These are phyloP conservation scores for Asterophora lycoperdoides DNA, from an alignment of 768 basidiomycete genomes.

Conservation along the genomic window DNA sequence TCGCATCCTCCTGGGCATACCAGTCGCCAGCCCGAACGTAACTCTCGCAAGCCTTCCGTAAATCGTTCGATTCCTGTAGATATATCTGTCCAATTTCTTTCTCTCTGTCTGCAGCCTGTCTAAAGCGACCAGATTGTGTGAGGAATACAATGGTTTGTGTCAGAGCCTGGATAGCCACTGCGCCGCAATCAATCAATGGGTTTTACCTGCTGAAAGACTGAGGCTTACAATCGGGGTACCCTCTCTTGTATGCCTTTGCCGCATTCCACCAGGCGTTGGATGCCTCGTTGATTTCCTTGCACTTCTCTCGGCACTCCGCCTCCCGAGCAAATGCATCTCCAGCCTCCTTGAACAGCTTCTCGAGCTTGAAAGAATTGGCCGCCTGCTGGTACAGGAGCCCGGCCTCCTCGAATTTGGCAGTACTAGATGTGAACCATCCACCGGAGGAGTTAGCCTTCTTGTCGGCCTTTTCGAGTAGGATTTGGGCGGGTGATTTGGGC, in stretches of 20 bases:
- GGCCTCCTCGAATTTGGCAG: constrained; percentile 89
- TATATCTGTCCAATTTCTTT: constrained; percentile 96
- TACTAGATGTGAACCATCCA: constrained; percentile 85
- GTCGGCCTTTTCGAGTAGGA: constrained; percentile 80
- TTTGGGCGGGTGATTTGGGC: constrained; percentile 73
- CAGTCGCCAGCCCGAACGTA: constrained; percentile 91
- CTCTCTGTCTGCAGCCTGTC: constrained; percentile 97
- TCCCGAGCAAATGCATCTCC: constrained; percentile 92
- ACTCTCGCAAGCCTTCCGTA: constrained; percentile 86
- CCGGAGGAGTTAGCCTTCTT: constrained; percentile 83
- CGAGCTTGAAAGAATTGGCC: constrained; percentile 89
- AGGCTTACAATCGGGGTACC: constrained; percentile 73
- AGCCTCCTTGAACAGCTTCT: constrained; percentile 87
- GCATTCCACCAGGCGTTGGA: constrained; percentile 99
- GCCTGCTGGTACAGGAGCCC: constrained; percentile 95
- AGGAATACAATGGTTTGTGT: constrained; percentile 81
- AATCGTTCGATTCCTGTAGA: constrained; percentile 75
- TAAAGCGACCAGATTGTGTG: constrained; percentile 81
- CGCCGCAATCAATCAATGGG: constrained; percentile 14
- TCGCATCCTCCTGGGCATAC: constrained; percentile 97
- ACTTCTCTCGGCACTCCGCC: constrained; percentile 89
- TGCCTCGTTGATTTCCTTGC: constrained; percentile 89
- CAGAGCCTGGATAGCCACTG: constrained; percentile 89
- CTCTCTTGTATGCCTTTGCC: constrained; percentile 91
- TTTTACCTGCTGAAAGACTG: background rate